Percentiles rank a stretch among this genome's conserved stretches.
phyloP scores from a whole-genome alignment of 768 basidiomycete genomes.

The Neoboletus subvelutipes region DNA sequence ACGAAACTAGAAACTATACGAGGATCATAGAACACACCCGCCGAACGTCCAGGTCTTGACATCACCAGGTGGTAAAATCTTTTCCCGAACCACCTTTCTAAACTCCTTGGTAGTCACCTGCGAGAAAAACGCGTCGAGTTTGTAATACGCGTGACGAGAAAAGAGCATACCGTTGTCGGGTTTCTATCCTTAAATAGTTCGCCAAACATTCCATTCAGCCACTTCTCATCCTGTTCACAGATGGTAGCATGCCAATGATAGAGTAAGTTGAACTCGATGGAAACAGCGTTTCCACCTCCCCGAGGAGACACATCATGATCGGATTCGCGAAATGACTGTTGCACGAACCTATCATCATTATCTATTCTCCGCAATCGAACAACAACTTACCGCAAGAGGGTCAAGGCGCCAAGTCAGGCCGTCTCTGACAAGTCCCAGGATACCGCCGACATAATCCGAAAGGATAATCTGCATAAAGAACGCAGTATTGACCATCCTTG shows the following conservation, averaged over 20 bases:
- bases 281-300: slow-evolving; percentile 74
- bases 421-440: slow-evolving; percentile 68
- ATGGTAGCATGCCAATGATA: slow-evolving; percentile 67
- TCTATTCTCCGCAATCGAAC: background rate
- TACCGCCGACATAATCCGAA: slow-evolving; percentile 71
- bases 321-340: slow-evolving; percentile 49
- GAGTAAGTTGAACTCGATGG: slow-evolving; percentile 69
- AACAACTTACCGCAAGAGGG: slow-evolving; percentile 51
- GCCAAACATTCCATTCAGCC: slow-evolving; percentile 51
- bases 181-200: slow-evolving; percentile 42
- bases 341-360: background rate
- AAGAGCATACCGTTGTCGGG: slow-evolving; percentile 36
- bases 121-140: background rate
- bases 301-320: slow-evolving; percentile 55
- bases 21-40: slow-evolving; percentile 32
- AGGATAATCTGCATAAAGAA: slow-evolving; percentile 72
- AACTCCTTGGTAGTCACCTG: slow-evolving; percentile 26
- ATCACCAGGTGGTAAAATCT: slow-evolving; percentile 5
- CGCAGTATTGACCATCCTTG: slow-evolving; percentile 71
- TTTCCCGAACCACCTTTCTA: slow-evolving; percentile 12
- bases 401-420: slow-evolving; percentile 65
- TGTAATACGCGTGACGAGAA: background rate
- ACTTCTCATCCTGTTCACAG: slow-evolving; percentile 51
- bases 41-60: slow-evolving; percentile 56
- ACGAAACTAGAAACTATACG: background rate